These are phyloP conservation scores for Diaporthe ilicicola DNA, from an alignment of 2,329 filamentous ascomycete species.

Conservation along the genomic window DNA sequence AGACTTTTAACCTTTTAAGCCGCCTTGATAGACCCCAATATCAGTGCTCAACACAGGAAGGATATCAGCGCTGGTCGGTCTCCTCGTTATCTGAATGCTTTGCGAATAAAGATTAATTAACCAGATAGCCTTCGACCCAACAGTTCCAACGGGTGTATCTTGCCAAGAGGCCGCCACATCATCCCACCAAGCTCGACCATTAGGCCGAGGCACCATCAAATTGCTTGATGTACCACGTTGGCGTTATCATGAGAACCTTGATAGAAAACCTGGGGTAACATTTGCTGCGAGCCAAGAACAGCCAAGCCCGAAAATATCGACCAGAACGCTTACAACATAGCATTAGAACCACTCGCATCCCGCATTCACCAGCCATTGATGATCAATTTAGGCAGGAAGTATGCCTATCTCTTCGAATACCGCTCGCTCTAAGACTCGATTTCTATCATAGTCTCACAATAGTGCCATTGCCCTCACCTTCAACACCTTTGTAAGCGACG, in stretches of 20 bases:
- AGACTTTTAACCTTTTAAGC: background rate
- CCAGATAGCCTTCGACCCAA: background rate
- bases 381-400: constrained; percentile 15
- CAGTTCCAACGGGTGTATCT: background rate
- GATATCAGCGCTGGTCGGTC: background rate
- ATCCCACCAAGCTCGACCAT: background rate
- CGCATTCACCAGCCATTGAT: background rate
- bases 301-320: constrained; percentile 13
- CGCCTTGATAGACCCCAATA: background rate
- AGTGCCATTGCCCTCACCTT: background rate
- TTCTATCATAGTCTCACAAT: background rate
- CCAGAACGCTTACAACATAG: background rate
- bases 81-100: background rate
- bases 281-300: constrained; percentile 12
- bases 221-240: background rate
- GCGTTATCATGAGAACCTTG: constrained; percentile 13
- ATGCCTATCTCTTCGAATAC: background rate
- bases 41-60: background rate
- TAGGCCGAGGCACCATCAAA: background rate
- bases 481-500: background rate
- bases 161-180: background rate
- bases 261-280: constrained; percentile 21
- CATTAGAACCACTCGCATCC: background rate
- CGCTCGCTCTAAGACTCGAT: background rate
- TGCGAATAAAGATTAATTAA: too few species aligned